A percentile compares a stretch with the other conserved stretches of the same genome.
Conservation (phyloP, 2,329 filamentous ascomycete genomes). For the Didymella sp. region DNA sequence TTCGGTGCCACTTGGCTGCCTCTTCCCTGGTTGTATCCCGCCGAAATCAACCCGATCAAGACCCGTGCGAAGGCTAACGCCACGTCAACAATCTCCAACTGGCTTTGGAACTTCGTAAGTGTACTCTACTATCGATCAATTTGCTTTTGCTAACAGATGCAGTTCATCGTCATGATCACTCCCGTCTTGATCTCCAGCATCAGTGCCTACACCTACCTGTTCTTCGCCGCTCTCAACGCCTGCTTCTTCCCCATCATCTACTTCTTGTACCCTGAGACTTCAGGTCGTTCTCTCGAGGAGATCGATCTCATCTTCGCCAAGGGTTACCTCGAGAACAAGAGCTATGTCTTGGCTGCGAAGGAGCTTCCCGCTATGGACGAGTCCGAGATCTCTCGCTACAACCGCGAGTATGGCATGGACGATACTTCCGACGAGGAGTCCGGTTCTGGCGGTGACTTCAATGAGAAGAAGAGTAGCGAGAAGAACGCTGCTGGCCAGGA, state of each 20-base stretch:
- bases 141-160: neutral
- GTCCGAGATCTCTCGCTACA: slow-evolving; percentile 43
- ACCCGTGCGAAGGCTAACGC: slow-evolving; percentile 64
- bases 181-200: slow-evolving; percentile 50
- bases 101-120: slow-evolving; percentile 58
- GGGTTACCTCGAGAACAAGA: slow-evolving; percentile 46
- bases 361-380: slow-evolving; percentile 47
- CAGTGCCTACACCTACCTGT: slow-evolving; percentile 53
- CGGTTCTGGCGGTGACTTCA: slow-evolving; percentile 34
- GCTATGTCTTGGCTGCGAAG: slow-evolving; percentile 48
- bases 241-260: slow-evolving; percentile 60
- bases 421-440: slow-evolving; percentile 42
- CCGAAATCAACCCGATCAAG: slow-evolving; percentile 62
- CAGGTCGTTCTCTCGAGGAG: slow-evolving; percentile 58
- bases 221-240: slow-evolving; percentile 62
- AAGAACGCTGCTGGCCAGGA: slow-evolving; percentile 21
- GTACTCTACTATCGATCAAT: neutral
- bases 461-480: slow-evolving; percentile 32
- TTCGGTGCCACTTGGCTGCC: slow-evolving; percentile 72
- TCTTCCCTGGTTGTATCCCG: slow-evolving; percentile 65
- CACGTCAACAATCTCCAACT: slow-evolving; percentile 62
- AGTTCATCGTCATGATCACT: slow-evolving; percentile 53
- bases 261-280: slow-evolving; percentile 65
- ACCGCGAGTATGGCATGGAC: slow-evolving; percentile 44
- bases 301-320: slow-evolving; percentile 60